Evolutionary conservation across 2,329 filamentous ascomycete species (phyloP), one percentile per base, ranked within the genome.

Genomic region (Sclerotinia spermophila): DNA sequence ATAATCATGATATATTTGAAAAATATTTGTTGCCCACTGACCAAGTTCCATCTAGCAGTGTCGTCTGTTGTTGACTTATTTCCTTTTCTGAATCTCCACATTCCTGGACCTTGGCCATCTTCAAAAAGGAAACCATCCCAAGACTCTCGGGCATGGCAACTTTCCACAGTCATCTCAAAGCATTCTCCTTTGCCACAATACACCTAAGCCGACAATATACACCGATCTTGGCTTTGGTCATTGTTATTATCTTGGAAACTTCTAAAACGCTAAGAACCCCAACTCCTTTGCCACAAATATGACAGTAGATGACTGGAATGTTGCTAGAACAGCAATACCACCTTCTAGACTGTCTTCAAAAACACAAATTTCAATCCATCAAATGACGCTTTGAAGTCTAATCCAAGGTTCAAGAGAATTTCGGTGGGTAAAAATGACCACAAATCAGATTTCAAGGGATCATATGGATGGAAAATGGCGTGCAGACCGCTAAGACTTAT

Each of bases 121-220:
- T 53, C 15, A n/a, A 53, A 51, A 30, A 30, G 24, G 3, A 40
- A 53, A 7, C 35, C 11, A 21, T 40, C n/a, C 62, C 62, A 66
- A 66, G 45, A 40, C 62, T 66, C 62, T 53, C 55, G 45, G 62
- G 62, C 21, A 66, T 53, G 45, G 30, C 40, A 42, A 27, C n/a
- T 60, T 35, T 40, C 44, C 27, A 30, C 7, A 53, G 17, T 53
- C 35, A 27, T 60, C 24, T 60, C 45, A 40, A 27, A 24, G 38
- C 45, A 53, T 40, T 53, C 45, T 53, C 45, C 45, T 65, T 53
- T 40, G 35, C 62, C 35, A 30, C 19, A 38, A 38, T 11, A 65
- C n/a, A n/a, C 33, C 27, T 53, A 24, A 24, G 62, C 45, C 33
- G 35, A 40, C 33, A 38, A 42, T 30, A 11, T 42, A 53, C 17